Evolutionary conservation across 345 rosid species (phyloP), one percentile per base, ranked within the genome.

Genomic region (Aethionema arabicum): DNA sequence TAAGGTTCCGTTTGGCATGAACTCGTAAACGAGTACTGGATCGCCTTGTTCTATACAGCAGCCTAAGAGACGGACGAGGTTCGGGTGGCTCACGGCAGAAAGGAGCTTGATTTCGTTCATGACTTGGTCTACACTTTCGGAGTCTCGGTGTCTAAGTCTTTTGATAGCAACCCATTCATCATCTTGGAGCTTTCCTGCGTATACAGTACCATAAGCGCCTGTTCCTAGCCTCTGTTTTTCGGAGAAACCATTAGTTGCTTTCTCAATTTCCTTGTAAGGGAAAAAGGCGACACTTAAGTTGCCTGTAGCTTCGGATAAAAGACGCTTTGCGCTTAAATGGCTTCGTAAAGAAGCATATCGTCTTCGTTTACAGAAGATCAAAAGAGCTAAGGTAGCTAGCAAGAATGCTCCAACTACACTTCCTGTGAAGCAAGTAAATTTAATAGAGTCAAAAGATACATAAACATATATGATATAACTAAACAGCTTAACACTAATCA

Each of bases 191-290:
- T 82, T 89, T 41, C 93, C 98, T 7, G 84, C 76, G 66, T 92
- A 92, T 27, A 92, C 98, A 2, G 96, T 92, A 35, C 98, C 98
- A 29, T 89, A 92, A 11, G 98, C 98, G 46, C 98, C 98, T 30
- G 77, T 85, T 68, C 98, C 98, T 36, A 89, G 75, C 73, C 83
- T 81, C 35, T 85, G 95, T 53, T 72, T 79, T 14, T 89, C 93
- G 2, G 85, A 69, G 79, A 92, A 92, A 60, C 86, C 74, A 54
- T 52, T 67, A 1, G 96, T 92, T 4, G 98, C 91, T 77, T 69
- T 87, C 52, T 81, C 95, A 2, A 92, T 85, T 49, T 92, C 96
- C 74, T 77, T 85, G 77, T 76, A 87, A 5, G 77, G 73, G 61
- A 77, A 85, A 52, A 84, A 80, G 0, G 91, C 86, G 30, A 92